A percentile compares a stretch with the other conserved stretches of the same genome.
phyloP scores from a whole-genome alignment of 768 basidiomycete species.

The Coprinopsis sp. region DNA sequence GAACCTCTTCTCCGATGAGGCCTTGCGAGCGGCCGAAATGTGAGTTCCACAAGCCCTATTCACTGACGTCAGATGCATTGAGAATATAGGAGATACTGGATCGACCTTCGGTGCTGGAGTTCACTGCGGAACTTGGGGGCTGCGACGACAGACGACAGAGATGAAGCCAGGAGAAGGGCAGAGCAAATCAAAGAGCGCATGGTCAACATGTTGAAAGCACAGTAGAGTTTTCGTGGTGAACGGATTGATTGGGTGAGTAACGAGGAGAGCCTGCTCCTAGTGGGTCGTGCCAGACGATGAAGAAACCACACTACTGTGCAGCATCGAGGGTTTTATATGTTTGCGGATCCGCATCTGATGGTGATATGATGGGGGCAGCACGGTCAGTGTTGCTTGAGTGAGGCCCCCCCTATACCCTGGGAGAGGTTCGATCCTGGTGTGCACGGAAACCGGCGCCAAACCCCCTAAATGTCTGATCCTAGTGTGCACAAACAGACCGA shows the following conservation, averaged over 20 bases:
- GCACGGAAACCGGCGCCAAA: too few species aligned
- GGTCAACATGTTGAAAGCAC: neutral
- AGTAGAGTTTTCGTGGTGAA: neutral
- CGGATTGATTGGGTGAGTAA: neutral
- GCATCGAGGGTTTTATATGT: too few species aligned
- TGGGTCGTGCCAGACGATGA: slow-evolving; percentile 1
- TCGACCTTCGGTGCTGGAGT: neutral
- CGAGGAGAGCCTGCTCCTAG: slow-evolving; percentile 3
- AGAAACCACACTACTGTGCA: neutral
- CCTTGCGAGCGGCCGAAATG: slow-evolving; percentile 28
- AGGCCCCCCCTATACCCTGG: neutral
- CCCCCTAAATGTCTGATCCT: too few species aligned
- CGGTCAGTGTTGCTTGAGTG: too few species aligned
- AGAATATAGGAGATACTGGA: neutral
- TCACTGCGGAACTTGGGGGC: slow-evolving; percentile 1
- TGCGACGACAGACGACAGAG: neutral
- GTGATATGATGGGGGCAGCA: too few species aligned
- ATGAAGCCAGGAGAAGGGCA: neutral
- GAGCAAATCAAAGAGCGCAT: slow-evolving; percentile 5
- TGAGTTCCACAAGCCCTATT: slow-evolving; percentile 34
- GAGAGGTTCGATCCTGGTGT: too few species aligned
- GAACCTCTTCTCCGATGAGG: slow-evolving; percentile 36
- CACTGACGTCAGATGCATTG: neutral
- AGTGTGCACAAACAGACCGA: too few species aligned
- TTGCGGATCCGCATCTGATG: slow-evolving; percentile 1